Evolutionary conservation across 768 basidiomycete genomes (phyloP).

Genomic region (Punctularia strigosozonata): DNA sequence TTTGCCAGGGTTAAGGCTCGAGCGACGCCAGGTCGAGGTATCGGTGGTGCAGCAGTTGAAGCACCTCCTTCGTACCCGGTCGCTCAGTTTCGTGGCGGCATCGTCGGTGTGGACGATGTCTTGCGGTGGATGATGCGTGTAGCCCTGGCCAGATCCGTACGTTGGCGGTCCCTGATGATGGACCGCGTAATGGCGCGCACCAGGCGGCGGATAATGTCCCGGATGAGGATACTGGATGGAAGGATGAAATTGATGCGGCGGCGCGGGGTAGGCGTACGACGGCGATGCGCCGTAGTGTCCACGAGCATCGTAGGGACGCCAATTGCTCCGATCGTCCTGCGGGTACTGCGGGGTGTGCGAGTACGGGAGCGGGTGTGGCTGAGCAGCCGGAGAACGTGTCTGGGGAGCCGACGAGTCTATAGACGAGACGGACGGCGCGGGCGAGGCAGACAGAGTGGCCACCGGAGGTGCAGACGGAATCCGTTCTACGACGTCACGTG

Average conservation of each 20-base stretch:
- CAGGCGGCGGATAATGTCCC: background rate
- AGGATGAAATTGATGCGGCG: conserved; percentile 19
- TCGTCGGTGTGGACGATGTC: conserved; percentile 56
- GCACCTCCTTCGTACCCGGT: conserved; percentile 64
- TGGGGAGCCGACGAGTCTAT: conserved; percentile 45
- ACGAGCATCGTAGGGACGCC: conserved; percentile 28
- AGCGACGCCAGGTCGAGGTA: conserved; percentile 71
- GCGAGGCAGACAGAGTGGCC: conserved; percentile 43
- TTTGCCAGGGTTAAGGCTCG: conserved; percentile 71
- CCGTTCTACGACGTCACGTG: conserved; percentile 15
- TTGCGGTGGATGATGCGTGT: conserved; percentile 26
- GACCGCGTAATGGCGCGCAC: conserved; percentile 7
- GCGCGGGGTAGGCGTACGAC: conserved; percentile 10
- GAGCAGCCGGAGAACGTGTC: conserved; percentile 42
- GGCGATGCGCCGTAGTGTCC: conserved; percentile 11
- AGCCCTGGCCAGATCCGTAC: conserved; percentile 18
- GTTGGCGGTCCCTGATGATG: conserved; percentile 8
- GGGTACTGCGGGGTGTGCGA: conserved; percentile 20
- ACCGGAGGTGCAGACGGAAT: conserved; percentile 38
- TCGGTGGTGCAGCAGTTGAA: conserved; percentile 84
- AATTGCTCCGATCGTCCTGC: too few species aligned
- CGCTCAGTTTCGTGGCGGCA: conserved; percentile 69
- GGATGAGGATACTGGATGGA: conserved; percentile 15
- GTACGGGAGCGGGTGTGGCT: conserved; percentile 26
- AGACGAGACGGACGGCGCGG: conserved; percentile 49